Percentiles rank a stretch among this genome's conserved stretches.
These are phyloP conservation scores for Tylopilus plumbeoviolaceoides DNA, from an alignment of 768 basidiomycete species.

Conservation along the genomic window DNA sequence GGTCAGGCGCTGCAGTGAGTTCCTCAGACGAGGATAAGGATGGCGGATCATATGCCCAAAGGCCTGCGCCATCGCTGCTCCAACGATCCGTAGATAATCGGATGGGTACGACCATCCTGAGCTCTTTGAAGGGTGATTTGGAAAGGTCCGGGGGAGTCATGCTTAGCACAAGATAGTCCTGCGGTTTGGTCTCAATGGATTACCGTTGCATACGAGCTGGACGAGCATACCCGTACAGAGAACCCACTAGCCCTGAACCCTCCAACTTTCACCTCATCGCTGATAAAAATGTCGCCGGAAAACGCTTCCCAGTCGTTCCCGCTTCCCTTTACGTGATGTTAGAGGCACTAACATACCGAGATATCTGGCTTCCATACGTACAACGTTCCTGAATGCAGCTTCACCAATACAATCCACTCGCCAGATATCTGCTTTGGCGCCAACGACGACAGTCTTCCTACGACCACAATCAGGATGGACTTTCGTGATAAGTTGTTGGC, in stretches of 20 bases:
- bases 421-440: conserved; percentile 71
- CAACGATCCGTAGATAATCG: conserved; percentile 62
- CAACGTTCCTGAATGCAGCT: conserved; percentile 54
- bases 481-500: background rate
- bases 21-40: conserved; percentile 26
- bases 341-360: background rate
- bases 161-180: conserved; percentile 67
- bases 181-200: background rate
- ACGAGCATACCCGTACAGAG: conserved; percentile 49
- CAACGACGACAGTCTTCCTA: conserved; percentile 45
- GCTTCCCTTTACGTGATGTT: conserved; percentile 44
- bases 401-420: conserved; percentile 60
- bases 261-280: conserved; percentile 44
- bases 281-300: conserved; percentile 57
- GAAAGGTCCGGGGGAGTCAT: conserved; percentile 53
- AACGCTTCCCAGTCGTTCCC: conserved; percentile 61
- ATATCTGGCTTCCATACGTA: conserved; percentile 29
- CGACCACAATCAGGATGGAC: conserved; percentile 1
- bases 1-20: conserved; percentile 9
- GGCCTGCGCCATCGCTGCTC: conserved; percentile 34
- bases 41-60: conserved; percentile 9
- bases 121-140: conserved; percentile 53
- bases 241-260: conserved; percentile 67
- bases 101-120: conserved; percentile 61
- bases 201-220: background rate